Evolutionary conservation across 257 asterid genomes (phyloP).

Genomic region (Verbascum thapsus): DNA sequence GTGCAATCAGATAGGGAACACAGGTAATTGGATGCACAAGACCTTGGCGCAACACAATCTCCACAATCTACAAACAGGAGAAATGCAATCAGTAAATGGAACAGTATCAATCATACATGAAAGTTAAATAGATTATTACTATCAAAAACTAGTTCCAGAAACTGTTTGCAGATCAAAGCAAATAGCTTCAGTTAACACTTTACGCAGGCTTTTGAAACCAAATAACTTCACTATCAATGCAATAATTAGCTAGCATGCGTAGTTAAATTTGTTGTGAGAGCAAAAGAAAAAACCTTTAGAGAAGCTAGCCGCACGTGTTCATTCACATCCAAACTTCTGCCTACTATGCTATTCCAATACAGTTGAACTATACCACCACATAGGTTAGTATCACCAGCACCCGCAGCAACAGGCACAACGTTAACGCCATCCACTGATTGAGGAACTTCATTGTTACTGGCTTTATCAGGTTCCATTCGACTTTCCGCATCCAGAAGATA

Average conservation of each 20-base stretch:
- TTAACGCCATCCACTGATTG: constrained; percentile 51
- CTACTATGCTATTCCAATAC: constrained; percentile 78
- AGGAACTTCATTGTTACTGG: constrained; percentile 45
- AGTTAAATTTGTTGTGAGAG: neutral
- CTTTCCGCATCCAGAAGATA: constrained; percentile 97
- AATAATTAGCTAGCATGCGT: neutral
- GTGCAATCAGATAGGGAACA: constrained; percentile 95
- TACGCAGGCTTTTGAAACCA: constrained; percentile 10
- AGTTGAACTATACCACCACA: constrained; percentile 95
- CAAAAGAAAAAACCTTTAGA: constrained; percentile 67
- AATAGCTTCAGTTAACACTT: constrained; percentile 6
- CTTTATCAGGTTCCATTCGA: constrained; percentile 75
- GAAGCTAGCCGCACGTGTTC: constrained; percentile 88
- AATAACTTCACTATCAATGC: constrained; percentile 18
- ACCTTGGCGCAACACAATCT: constrained; percentile 97
- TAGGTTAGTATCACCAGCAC: constrained; percentile 98
- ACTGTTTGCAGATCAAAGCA: constrained; percentile 19
- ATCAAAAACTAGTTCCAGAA: constrained; percentile 1
- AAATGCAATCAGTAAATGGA: constrained; percentile 27
- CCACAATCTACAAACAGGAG: constrained; percentile 67
- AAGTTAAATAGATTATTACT: neutral
- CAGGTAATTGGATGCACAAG: constrained; percentile 98
- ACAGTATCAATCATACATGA: neutral
- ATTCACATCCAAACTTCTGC: constrained; percentile 81
- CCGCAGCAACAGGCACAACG: constrained; percentile 96